These are phyloP conservation scores for Lichtheimia hyalospora DNA, from an alignment of 371 early-diverging fungal genomes.

Conservation along the genomic window DNA sequence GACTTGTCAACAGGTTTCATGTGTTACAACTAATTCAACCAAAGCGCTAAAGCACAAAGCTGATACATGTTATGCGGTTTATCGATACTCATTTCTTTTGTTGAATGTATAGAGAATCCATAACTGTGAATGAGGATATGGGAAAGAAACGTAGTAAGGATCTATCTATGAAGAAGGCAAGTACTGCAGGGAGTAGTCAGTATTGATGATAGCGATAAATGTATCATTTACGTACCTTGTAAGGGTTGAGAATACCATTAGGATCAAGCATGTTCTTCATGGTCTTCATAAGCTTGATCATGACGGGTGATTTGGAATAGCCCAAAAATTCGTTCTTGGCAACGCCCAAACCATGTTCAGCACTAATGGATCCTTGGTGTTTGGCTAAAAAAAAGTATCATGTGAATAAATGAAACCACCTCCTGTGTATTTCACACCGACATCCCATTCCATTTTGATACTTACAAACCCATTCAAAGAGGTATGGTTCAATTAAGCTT, in stretches of 20 bases:
- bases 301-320: slow-evolving; percentile 63
- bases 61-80: too few species aligned
- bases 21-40: too few species aligned
- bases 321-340: slow-evolving; percentile 70
- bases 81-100: too few species aligned
- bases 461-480: slow-evolving; percentile 87
- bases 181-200: slow-evolving; percentile 6
- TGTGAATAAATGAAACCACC: background rate
- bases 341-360: slow-evolving; percentile 76
- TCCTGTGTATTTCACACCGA: background rate
- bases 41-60: background rate
- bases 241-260: slow-evolving; percentile 85
- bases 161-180: slow-evolving; percentile 21
- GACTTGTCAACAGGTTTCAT: background rate
- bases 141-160: background rate
- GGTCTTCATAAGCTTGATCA: slow-evolving; percentile 73
- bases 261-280: slow-evolving; percentile 83
- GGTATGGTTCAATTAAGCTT: slow-evolving; percentile 84
- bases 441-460: slow-evolving; percentile 4
- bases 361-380: slow-evolving; percentile 78
- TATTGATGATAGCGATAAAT: background rate
- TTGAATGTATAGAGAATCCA: too few species aligned
- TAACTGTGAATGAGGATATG: background rate
- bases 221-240: slow-evolving; percentile 48
- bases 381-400: slow-evolving; percentile 39